phyloP scores from a whole-genome alignment of 202 grass and related monocot genomes.

The Digitaria exilis region DNA sequence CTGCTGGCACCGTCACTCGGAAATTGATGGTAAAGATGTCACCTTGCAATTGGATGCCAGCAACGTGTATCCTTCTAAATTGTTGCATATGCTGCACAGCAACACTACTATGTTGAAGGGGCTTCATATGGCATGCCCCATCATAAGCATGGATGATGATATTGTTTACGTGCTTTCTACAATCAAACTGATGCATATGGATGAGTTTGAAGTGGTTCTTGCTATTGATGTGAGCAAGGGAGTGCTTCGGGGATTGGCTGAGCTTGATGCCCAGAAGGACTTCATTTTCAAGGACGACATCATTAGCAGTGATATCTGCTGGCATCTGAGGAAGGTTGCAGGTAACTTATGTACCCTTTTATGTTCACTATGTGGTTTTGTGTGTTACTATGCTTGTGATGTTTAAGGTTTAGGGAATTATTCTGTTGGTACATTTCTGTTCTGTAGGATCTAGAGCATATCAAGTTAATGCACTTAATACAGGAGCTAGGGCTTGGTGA shows the following conservation, averaged over 20 bases:
- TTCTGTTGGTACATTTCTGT: slow-evolving; percentile 33
- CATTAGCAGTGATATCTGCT: slow-evolving; percentile 32
- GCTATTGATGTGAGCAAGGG: slow-evolving; percentile 30
- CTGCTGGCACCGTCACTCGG: no score
- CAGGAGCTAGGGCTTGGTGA: slow-evolving; percentile 34
- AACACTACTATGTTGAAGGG: not conserved
- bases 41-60: no score
- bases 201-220: not conserved
- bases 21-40: no score
- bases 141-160: slow-evolving; percentile 28
- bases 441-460: slow-evolving; percentile 35
- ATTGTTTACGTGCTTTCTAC: slow-evolving; percentile 17
- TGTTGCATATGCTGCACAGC: no score
- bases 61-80: no score
- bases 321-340: not conserved
- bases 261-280: slow-evolving; percentile 15
- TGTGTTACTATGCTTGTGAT: slow-evolving; percentile 24
- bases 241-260: slow-evolving; percentile 6
- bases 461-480: slow-evolving; percentile 28
- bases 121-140: not conserved
- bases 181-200: not conserved
- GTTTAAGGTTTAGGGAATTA: slow-evolving; percentile 7
- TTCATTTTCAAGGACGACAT: no score
- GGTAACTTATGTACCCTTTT: not conserved
- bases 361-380: not conserved